These are phyloP conservation scores for Eucalyptus curtisii DNA, from an alignment of 345 rosid species.

Conservation along the genomic window DNA sequence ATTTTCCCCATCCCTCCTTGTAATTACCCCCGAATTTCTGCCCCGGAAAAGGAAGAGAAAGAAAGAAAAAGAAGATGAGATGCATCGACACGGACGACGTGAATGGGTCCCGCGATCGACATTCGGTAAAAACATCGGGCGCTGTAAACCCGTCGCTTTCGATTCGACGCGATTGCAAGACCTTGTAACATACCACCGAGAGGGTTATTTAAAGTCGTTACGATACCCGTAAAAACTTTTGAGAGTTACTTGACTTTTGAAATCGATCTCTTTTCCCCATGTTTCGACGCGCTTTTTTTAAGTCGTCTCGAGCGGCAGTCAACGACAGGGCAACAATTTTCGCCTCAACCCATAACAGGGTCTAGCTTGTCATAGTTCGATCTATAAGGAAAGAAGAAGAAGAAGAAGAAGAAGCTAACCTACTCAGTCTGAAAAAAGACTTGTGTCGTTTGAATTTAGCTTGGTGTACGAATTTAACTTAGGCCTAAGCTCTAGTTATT, in stretches of 20 bases:
- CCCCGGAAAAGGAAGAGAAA: neutral
- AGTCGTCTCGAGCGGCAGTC: neutral
- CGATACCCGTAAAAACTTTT: neutral
- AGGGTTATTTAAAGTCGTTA: no score
- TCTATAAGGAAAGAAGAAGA: no score
- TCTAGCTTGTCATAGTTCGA: neutral
- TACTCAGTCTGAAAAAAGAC: neutral
- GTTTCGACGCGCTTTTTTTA: no score
- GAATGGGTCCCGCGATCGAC: neutral
- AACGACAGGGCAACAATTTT: neutral
- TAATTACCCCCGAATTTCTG: neutral
- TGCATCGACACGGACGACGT: neutral
- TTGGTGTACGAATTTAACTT: neutral
- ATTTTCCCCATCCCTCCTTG: neutral
- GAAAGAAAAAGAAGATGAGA: neutral
- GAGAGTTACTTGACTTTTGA: no score
- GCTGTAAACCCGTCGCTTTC: neutral
- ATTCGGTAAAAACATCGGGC: no score
- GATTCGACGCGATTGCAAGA: no score
- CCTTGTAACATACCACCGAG: fast-evolving
- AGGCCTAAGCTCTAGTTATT: neutral
- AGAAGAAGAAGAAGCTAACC: neutral
- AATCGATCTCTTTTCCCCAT: neutral
- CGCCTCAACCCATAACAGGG: neutral
- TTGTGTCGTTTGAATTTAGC: neutral